Conservation (phyloP, 805 yeast species). For the Metschnikowia anglica region DNA sequence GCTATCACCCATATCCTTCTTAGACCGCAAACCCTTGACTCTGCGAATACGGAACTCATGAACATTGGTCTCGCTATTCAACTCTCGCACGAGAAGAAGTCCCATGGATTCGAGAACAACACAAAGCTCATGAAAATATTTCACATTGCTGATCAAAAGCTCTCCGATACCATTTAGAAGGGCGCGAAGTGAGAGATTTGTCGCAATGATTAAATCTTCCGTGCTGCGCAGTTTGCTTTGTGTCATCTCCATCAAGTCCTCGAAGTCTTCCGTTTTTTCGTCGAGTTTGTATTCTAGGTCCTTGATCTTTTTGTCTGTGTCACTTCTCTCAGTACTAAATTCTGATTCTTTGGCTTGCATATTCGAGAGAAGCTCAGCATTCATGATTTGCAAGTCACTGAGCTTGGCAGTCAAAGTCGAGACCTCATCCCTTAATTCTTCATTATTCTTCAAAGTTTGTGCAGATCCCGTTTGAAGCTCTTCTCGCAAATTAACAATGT, state of each 20-base stretch:
- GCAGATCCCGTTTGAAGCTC: neutral
- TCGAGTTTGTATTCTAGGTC: constrained; percentile 45
- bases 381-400: constrained; percentile 38
- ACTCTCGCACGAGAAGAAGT: constrained; percentile 53
- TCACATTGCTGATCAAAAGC: constrained; percentile 27
- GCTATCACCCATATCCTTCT: constrained; percentile 21
- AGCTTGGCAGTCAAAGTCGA: constrained; percentile 16
- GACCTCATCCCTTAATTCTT: constrained; percentile 1
- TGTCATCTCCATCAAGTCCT: constrained; percentile 43
- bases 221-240: constrained; percentile 24
- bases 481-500: neutral
- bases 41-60: constrained; percentile 56
- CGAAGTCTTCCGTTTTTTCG: constrained; percentile 42
- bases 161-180: constrained; percentile 24
- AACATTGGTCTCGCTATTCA: constrained; percentile 19
- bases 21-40: constrained; percentile 73
- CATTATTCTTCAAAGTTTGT: constrained; percentile 1
- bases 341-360: constrained; percentile 66
- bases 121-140: constrained; percentile 47
- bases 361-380: constrained; percentile 64
- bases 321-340: constrained; percentile 51
- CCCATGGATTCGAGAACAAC: constrained; percentile 74
- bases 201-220: constrained; percentile 18
- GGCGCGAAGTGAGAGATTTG: constrained; percentile 1
- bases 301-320: constrained; percentile 50